Evolutionary conservation across 805 yeast genomes (phyloP).

Genomic region (Saccharomyces paradoxus): DNA sequence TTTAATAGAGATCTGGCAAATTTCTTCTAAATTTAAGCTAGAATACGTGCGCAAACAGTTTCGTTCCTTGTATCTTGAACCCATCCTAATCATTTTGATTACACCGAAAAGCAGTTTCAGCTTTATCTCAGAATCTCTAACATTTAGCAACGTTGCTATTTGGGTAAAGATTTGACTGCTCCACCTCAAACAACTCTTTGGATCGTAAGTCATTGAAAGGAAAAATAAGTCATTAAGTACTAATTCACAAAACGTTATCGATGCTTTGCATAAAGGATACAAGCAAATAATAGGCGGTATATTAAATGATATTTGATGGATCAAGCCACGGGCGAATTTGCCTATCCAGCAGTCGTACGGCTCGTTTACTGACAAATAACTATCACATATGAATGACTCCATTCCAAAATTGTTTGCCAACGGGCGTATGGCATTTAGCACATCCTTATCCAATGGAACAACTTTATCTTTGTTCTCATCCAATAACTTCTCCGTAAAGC

Average conservation of each 20-base stretch:
- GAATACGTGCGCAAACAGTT: constrained; percentile 15
- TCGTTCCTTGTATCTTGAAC: constrained; percentile 11
- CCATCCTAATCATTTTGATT: constrained; percentile 24
- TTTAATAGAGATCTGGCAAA: constrained; percentile 9
- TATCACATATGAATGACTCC: background rate
- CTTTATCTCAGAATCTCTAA: constrained; percentile 7
- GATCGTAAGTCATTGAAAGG: background rate
- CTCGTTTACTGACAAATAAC: background rate
- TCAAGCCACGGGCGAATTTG: background rate
- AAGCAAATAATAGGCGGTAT: background rate
- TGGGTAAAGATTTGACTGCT: constrained; percentile 2
- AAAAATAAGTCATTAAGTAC: background rate
- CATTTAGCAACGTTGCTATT: background rate
- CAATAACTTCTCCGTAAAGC: background rate
- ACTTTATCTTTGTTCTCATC: constrained; percentile 1
- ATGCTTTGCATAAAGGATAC: constrained; percentile 2
- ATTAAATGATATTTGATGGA: background rate
- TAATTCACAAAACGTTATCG: background rate
- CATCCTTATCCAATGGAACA: constrained; percentile 1
- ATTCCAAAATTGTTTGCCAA: background rate
- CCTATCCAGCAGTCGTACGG: background rate
- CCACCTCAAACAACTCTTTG: background rate
- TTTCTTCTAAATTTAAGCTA: constrained; percentile 9
- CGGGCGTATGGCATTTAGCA: constrained; percentile 3
- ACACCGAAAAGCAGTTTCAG: constrained; percentile 16